These are phyloP conservation scores for Streptanthus diversifolius DNA, from an alignment of 345 rosid species.

Conservation along the genomic window DNA sequence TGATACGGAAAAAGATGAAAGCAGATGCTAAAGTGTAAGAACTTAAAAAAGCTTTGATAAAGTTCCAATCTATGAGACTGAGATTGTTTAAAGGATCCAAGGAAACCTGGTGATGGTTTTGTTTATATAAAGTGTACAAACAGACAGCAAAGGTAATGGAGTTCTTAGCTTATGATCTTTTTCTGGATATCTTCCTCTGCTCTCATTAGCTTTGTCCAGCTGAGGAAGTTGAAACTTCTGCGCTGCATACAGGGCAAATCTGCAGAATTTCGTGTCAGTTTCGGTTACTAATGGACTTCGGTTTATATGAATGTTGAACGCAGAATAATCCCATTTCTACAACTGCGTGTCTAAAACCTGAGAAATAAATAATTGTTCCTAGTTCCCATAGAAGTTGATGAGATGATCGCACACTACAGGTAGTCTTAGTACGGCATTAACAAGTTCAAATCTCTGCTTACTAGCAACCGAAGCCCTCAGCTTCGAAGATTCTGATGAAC, in stretches of 20 bases:
- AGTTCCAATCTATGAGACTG: constrained; percentile 16
- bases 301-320: neutral
- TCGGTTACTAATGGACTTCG: neutral
- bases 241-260: constrained; percentile 88
- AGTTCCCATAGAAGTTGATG: neutral
- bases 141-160: constrained; percentile 21
- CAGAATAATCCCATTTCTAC: neutral
- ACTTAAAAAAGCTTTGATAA: neutral
- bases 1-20: neutral
- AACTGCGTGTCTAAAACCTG: neutral
- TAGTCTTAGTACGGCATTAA: neutral
- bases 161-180: constrained; percentile 26
- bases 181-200: constrained; percentile 4
- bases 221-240: constrained; percentile 65
- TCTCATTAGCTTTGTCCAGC: constrained; percentile 49
- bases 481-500: neutral
- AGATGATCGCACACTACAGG: neutral
- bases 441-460: neutral
- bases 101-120: neutral
- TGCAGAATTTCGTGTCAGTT: constrained; percentile 32
- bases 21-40: neutral
- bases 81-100: constrained; percentile 1
- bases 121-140: constrained; percentile 25
- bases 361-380: neutral
- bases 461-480: constrained; percentile 5